Base-by-base conservation (phyloP, 2,329 filamentous ascomycete species). In the Fusarium setosum region DNA sequence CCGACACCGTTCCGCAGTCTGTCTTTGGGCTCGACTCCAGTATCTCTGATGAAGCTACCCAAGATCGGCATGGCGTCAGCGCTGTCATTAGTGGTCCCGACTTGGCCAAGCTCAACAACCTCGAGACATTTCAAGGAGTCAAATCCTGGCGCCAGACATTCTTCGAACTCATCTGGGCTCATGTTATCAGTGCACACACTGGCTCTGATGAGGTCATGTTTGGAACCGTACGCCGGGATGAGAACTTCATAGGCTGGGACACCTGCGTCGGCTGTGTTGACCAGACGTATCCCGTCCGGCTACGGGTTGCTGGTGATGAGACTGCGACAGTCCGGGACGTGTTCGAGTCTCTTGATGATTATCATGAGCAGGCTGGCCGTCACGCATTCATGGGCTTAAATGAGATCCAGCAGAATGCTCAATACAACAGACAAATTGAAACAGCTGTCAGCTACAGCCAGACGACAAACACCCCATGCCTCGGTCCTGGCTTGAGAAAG, bases 381-480 rank as follows among this genome's bases (percentile, higher is more conserved):
- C 56, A 49, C 6, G 56, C 56, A 11, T 56, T 24, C 7, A n/a
- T 59, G 3, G 51, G 56, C 10, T 49, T 42, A 35, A 49, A 15
- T n/a, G 42, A 20, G 2, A 59, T 59, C 3, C 17, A 59, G 17
- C 20, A 42, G 7, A 34, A 49, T 13, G 17, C 42, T 2, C 21
- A 34, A 6, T 4, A 26, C 4, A 32, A 15, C 12, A 35, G 17
- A 32, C 26, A 21, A 0, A 40, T 59, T 3, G 56, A 59, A 35
- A 59, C 51, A 23, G 56, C 56, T 4, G 21, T 59, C 3, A 59
- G 21, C n/a, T 59, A 59, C 20, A 59, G 51, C 29, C 56, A 56
- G 17, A 56, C 56, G 3, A 49, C 51, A 6, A 59, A 59, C 41
- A 49, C 42, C 4, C 56, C 56, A 6, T 59, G 51, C 17, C 42